phyloP scores from a whole-genome alignment of 495 filamentous ascomycete genomes.

The Paragyromitra xinjiangensis region DNA sequence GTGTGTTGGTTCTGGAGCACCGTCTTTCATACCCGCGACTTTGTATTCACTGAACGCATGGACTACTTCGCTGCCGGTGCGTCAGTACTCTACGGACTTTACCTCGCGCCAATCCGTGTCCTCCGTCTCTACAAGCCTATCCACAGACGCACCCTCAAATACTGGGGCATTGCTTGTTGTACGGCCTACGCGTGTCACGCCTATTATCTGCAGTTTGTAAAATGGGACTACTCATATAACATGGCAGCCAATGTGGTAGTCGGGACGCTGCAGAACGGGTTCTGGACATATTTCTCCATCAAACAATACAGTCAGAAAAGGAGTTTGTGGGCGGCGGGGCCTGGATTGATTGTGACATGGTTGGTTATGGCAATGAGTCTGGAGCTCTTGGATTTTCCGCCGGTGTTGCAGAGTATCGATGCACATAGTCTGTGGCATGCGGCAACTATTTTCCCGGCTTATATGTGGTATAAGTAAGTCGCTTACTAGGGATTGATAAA shows the following conservation, averaged over 20 bases:
- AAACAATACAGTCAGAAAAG: conserved; percentile 73
- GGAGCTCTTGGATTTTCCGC: conserved; percentile 93
- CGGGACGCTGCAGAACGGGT: conserved; percentile 78
- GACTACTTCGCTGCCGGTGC: conserved; percentile 97
- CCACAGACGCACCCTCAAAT: conserved; percentile 69
- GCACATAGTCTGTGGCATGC: conserved; percentile 97
- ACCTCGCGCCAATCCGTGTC: conserved; percentile 79
- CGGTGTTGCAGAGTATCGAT: conserved; percentile 81
- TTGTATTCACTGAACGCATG: conserved; percentile 83
- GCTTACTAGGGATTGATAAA: not conserved
- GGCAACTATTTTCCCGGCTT: conserved; percentile 85
- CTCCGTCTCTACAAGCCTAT: conserved; percentile 76
- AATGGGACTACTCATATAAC: conserved; percentile 96
- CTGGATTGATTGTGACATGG: conserved; percentile 92
- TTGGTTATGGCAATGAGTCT: conserved; percentile 92
- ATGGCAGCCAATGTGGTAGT: conserved; percentile 92
- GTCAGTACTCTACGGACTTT: conserved; percentile 88
- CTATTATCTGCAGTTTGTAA: conserved; percentile 81
- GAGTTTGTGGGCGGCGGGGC: conserved; percentile 85
- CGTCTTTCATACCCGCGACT: conserved; percentile 91
- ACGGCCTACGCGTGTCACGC: conserved; percentile 79
- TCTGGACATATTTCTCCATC: conserved; percentile 89
- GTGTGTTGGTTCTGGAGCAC: conserved; percentile 86
- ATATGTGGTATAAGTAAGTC: conserved; percentile 95
- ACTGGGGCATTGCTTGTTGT: conserved; percentile 79